Percentiles rank a stretch among this genome's conserved stretches.
phyloP scores from a whole-genome alignment of 208 protist species.

The Leishmania amazonensis region DNA sequence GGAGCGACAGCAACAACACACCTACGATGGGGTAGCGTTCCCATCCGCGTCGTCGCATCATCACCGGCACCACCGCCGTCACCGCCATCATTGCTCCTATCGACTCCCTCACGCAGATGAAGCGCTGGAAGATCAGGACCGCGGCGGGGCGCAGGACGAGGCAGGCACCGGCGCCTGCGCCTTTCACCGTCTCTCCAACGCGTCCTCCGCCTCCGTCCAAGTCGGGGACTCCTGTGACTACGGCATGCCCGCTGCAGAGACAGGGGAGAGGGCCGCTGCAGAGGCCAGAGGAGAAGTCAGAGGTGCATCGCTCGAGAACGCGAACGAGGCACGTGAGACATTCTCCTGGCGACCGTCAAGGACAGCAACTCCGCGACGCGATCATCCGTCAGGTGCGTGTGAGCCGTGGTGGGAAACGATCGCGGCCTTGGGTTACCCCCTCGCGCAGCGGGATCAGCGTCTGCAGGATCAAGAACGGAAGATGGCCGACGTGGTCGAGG shows the following conservation, averaged over 20 bases:
- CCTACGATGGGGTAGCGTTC: not conserved
- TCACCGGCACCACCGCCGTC: too few species aligned
- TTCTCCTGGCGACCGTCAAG: not conserved
- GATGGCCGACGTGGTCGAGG: slow-evolving; percentile 7
- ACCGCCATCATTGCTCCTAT: not conserved
- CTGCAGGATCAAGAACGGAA: slow-evolving; percentile 6
- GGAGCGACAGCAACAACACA: not conserved
- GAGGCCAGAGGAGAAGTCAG: too few species aligned
- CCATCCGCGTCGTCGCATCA: not conserved
- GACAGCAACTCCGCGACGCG: not conserved
- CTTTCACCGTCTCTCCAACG: not conserved
- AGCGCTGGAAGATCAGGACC: not conserved
- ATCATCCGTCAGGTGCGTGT: not conserved
- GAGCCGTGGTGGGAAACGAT: slow-evolving; percentile 1
- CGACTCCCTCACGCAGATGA: not conserved
- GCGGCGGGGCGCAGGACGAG: not conserved
- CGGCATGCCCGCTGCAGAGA: not conserved
- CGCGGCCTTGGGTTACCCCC: slow-evolving; percentile 6
- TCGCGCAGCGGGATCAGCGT: slow-evolving; percentile 18
- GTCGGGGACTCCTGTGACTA: not conserved
- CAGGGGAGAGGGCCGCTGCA: not conserved
- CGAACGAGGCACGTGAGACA: not conserved
- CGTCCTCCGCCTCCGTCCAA: not conserved
- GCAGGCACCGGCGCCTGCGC: not conserved
- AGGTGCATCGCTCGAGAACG: too few species aligned